Evolutionary conservation across 2,329 filamentous ascomycete species (phyloP).

Genomic region (Aspergillus brunneoviolaceus): DNA sequence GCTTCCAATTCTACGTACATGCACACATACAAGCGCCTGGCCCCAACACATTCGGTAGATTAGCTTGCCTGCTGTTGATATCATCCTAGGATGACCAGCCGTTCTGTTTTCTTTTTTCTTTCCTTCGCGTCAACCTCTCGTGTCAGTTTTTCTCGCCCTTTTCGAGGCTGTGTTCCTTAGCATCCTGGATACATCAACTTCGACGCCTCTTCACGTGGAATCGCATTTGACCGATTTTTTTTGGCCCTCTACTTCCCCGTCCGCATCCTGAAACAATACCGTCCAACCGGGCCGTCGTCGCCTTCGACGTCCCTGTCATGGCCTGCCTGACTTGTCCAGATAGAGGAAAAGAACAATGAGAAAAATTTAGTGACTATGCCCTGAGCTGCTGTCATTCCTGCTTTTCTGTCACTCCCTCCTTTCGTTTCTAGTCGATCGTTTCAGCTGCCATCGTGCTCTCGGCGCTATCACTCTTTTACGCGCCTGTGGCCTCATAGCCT

Average conservation of each 20-base stretch:
- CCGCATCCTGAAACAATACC: constrained; percentile 21
- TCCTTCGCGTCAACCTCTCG: neutral
- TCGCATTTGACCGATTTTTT: neutral
- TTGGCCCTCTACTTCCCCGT: constrained; percentile 21
- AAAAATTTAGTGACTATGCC: constrained; percentile 5
- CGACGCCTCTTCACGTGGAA: constrained; percentile 2
- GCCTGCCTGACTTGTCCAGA: constrained; percentile 6
- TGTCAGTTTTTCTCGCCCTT: neutral
- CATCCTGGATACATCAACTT: constrained; percentile 4
- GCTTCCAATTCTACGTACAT: neutral
- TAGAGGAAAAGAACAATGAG: constrained; percentile 9
- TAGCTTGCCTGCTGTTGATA: neutral
- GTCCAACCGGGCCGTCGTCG: constrained; percentile 10
- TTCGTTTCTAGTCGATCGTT: constrained; percentile 4
- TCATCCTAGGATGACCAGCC: constrained; percentile 2
- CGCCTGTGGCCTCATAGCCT: constrained; percentile 1
- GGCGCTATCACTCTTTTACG: constrained; percentile 3
- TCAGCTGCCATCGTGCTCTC: neutral
- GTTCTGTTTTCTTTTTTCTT: neutral
- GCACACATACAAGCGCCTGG: neutral
- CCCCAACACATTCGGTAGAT: neutral
- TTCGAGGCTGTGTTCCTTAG: neutral
- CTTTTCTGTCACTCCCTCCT: constrained; percentile 1
- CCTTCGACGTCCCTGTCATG: constrained; percentile 20
- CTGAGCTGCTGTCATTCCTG: constrained; percentile 3